Evolutionary conservation across 1,284 basidiomycete species (phyloP).

Genomic region (Naganishia sp.): DNA sequence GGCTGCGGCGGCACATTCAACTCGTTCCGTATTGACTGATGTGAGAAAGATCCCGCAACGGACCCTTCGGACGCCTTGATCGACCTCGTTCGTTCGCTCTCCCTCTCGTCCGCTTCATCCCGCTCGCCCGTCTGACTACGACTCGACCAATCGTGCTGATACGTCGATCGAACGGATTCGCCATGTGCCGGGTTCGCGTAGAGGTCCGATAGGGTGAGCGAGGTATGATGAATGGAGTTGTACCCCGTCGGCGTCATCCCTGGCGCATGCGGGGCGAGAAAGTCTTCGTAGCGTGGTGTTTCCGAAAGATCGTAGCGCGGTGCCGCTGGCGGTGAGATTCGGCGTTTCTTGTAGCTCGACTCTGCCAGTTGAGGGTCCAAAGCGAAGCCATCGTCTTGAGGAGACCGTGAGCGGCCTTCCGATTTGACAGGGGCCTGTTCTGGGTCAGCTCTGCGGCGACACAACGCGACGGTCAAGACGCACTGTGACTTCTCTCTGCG

Average conservation of each 20-base stretch:
- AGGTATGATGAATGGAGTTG: background rate
- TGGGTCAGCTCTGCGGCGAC: background rate
- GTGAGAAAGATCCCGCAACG: too few species aligned
- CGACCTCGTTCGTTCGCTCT: background rate
- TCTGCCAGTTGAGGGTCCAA: slow-evolving; percentile 8
- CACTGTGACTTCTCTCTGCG: background rate
- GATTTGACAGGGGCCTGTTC: background rate
- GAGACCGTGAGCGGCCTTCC: slow-evolving; percentile 9
- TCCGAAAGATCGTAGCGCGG: background rate
- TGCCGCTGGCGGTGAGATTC: background rate
- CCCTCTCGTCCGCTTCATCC: slow-evolving; percentile 10
- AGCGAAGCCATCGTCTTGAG: slow-evolving; percentile 9
- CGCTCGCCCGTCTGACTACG: slow-evolving; percentile 25
- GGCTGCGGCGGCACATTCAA: background rate
- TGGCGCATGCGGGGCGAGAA: slow-evolving; percentile 1
- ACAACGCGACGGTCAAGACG: too few species aligned
- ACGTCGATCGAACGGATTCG: slow-evolving; percentile 24
- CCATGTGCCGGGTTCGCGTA: slow-evolving; percentile 11
- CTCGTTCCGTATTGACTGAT: too few species aligned
- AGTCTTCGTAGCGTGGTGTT: background rate
- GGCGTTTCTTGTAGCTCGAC: slow-evolving; percentile 4
- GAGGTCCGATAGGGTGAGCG: slow-evolving; percentile 13
- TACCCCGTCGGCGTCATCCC: background rate
- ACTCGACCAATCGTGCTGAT: slow-evolving; percentile 23
- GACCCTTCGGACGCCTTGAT: background rate